Evolutionary conservation across 176 grass and related monocot genomes (phyloP), one percentile per base, ranked within the genome.

Genomic region (Oryza glumipatula): DNA sequence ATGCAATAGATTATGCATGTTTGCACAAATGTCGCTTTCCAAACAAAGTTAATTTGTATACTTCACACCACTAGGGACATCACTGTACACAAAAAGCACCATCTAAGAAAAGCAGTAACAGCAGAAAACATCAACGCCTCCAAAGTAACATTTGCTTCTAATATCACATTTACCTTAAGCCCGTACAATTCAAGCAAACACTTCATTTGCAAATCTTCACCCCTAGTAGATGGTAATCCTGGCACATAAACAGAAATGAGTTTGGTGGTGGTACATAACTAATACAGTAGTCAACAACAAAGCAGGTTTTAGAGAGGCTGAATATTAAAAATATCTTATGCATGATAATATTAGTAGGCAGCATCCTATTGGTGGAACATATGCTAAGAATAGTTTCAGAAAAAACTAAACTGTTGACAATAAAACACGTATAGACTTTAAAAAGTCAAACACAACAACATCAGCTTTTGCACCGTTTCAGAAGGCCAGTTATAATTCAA

Each of bases 181-280:
- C 96, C 93, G 24, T 99, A 99, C 60, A 99, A 75, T 92, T 99
- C 96, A 87, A 99, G 85, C 88, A 99, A 96, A 89, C 96, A 99
- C 81, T 96, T 99, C 93, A 94, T 96, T 94, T 99, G 93, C 83
- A 96, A 58, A 74, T 99, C 93, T 89, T 99, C 96, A 78, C 96
- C 96, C 79, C 76, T 89, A 69, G 79, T 92, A 79, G 91, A 94
- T 64, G 96, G 96, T 44, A 99, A 92, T 58, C 79, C 96, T 99
- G 90, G 33, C 45, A 80, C 32, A 89, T 33, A 84, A 92, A 47
- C 79, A 65, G 52, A 70, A 46, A 65, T 76, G 26, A 76, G 2
- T 4, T 41, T 65, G 26, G 2, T 21, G 22, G 7, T 14, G n/a
- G 44, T 33, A 44, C 8, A 80, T 64, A 74, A 83, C 15, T 13